phyloP scores from a whole-genome alignment of 1,139 yeast species.

The Tardiomyces digboiensis region DNA sequence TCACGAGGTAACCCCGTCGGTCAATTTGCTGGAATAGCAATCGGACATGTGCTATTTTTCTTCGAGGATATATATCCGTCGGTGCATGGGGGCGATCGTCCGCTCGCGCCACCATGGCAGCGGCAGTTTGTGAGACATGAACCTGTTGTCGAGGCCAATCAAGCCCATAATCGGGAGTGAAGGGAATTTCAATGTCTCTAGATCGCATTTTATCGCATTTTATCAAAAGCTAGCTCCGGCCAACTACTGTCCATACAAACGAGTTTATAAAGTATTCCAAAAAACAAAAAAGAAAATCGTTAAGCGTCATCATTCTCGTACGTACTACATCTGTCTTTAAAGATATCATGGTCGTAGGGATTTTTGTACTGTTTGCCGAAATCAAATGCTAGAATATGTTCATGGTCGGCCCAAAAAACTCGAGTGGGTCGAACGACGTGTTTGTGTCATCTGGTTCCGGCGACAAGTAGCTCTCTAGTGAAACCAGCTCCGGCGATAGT shows the following conservation, averaged over 20 bases:
- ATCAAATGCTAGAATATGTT: constrained; percentile 12
- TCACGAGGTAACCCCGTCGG: constrained; percentile 14
- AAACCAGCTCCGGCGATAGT: constrained; percentile 9
- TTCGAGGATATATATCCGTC: constrained; percentile 36
- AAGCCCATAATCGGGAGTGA: too few relatives aligned
- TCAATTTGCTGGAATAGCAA: constrained; percentile 30
- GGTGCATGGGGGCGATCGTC: constrained; percentile 20
- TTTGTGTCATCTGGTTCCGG: constrained; percentile 15
- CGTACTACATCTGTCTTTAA: neutral
- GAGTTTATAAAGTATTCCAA: too few relatives aligned
- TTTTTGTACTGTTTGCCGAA: neutral
- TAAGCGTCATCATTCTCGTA: neutral
- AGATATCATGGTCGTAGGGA: neutral
- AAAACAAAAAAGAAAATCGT: too few relatives aligned
- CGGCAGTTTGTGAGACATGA: neutral
- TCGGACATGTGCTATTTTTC: constrained; percentile 37
- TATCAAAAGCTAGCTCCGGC: too few relatives aligned
- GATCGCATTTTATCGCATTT: too few relatives aligned
- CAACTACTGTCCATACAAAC: too few relatives aligned
- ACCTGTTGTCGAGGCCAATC: neutral
- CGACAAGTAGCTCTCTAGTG: constrained; percentile 16
- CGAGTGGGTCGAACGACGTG: constrained; percentile 14
- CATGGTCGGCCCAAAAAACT: constrained; percentile 16
- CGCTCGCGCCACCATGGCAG: constrained; percentile 28
- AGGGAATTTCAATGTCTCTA: too few relatives aligned